Evolutionary conservation across 2,329 filamentous ascomycete genomes (phyloP), one percentile per base, ranked within the genome.

Genomic region (Arthrobotrys entomopaga): DNA sequence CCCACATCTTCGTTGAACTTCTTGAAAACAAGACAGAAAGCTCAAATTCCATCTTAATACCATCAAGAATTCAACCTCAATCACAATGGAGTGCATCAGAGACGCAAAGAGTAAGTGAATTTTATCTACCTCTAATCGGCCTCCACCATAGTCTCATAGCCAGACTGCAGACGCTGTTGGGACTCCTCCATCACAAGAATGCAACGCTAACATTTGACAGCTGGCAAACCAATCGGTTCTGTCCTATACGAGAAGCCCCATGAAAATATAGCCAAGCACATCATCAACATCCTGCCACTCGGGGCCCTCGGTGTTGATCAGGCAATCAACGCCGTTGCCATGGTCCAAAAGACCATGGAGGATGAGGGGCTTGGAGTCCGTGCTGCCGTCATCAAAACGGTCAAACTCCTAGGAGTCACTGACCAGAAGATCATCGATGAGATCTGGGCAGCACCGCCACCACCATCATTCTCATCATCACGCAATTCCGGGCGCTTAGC

Each of bases 361-460:
- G 49, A 73, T 29, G 69, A 66, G 22, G 53, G 38, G 15, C 38
- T 61, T 13, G 42, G 29, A 3, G 15, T 63, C 2, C 15, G 26
- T 4, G 61, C 54, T 11, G 69, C 69, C 49, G 61, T 63, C 15
- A 40, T 53, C 49, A 61, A 42, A 20, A 53, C 60, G 60, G 67
- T 72, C 67, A 65, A 34, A 60, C 59, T 65, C 60, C 22, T 72
- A 24, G 67, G 67, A 65, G 60, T 72, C 67, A 65, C 59, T 65
- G 67, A 72, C 59, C 67, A 52, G 40, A n/a, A 49, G 20, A 54
- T 65, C 5, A 24, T 65, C 48, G 54, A 59, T 16, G 49, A 72
- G 54, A 72, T 72, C 67, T 26, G 60, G n/a, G 29, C 58, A 26
- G n/a, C 65, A 8, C 20, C 42, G 20, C 15, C 34, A 15, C 16